Evolutionary conservation across 352 stramenopile genomes (phyloP), one percentile per base, ranked within the genome.

Genomic region (Phytophthora citricola): DNA sequence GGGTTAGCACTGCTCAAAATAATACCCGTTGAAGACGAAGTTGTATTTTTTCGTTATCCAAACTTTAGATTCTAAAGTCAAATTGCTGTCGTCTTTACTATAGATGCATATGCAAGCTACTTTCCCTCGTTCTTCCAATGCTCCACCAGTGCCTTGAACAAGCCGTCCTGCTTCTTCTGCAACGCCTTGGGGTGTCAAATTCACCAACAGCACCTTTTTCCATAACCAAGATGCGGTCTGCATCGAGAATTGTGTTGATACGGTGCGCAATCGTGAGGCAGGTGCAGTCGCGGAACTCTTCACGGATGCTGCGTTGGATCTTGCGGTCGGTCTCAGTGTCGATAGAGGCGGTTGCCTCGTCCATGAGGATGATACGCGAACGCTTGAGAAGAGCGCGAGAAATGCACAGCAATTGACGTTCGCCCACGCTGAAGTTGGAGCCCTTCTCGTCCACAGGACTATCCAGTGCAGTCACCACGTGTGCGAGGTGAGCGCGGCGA

Each of bases 181-280:
- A 93, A 67, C 22, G 71, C 80, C 20, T 84, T 76, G 0, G 96
- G 9, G 91, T 92, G 71, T 98, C 97, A 58, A 98, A 98, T 68
- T 99, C 97, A 10, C 81, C 91, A 36, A 99, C 90, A 15, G 66
- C 49, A 0, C 97, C 97, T 66, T 95, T 83, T 49, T 98, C 92
- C 78, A 99, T 91, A 20, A 99, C 96, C 15, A 99, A 76, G 36
- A 99, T 94, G 52, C 89, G 85, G 58, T 99, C 97, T 31, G 90
- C 94, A 50, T 99, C 96, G 62, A 99, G 81, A 67, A 99, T 98
- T 12, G 97, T 99, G 62, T 98, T 97, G 29, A 99, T 85, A n/a
- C 97, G 83, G 70, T 99, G 97, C 7, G 97, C 97, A 64, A 99
- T 98, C 5, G 97, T 99, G 10, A 99, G 78, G 36, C 97, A 87